Conservation (phyloP, 108 stramenopile species). For the Fragilaria crotonensis region DNA sequence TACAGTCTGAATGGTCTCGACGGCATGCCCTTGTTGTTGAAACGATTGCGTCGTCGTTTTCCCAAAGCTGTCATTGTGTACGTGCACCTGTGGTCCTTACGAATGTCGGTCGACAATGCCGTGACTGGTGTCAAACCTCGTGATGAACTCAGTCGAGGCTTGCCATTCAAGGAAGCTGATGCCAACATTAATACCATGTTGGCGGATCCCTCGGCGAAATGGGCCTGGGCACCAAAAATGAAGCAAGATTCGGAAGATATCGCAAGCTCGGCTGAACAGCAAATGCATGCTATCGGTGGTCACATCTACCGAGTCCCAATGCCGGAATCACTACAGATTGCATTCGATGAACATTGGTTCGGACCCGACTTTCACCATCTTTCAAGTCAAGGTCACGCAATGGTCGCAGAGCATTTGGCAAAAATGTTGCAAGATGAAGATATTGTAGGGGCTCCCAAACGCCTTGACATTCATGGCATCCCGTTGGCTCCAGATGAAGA, state of each 20-base stretch:
- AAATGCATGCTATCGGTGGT: background rate
- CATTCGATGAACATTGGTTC: constrained; percentile 5
- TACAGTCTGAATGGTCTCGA: constrained; percentile 11
- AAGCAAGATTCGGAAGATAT: background rate
- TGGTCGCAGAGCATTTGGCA: constrained; percentile 3
- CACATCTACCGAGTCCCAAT: background rate
- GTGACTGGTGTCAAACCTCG: background rate
- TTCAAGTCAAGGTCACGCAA: background rate
- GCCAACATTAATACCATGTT: background rate
- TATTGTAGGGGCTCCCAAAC: background rate
- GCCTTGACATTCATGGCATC: no score
- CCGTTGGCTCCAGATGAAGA: no score
- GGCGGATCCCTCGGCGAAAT: background rate
- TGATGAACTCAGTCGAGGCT: background rate
- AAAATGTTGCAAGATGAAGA: background rate
- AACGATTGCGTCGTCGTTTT: constrained; percentile 5
- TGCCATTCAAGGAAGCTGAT: constrained; percentile 2
- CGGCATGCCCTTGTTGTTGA: background rate
- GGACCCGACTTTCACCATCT: constrained; percentile 10
- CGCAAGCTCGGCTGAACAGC: background rate
- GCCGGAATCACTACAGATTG: background rate
- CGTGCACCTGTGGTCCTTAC: constrained; percentile 6
- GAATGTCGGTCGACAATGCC: constrained; percentile 1
- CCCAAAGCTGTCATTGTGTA: constrained; percentile 10
- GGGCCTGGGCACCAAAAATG: constrained; percentile 2